Evolutionary conservation across 306 rosid genomes (phyloP).

Genomic region (Cucumis sativus): DNA sequence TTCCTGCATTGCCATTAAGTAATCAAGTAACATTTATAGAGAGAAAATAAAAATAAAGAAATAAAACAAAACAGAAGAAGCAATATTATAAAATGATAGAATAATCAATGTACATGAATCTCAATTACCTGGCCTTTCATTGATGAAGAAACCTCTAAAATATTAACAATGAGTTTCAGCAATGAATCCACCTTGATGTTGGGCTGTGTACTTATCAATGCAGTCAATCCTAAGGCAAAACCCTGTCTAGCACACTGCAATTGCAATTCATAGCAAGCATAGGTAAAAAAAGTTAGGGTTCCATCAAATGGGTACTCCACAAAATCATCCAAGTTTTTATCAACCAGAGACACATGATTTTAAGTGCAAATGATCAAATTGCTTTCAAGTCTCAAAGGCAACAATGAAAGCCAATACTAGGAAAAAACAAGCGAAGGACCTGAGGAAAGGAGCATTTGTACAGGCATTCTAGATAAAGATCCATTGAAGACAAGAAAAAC

Average conservation of each 20-base stretch:
- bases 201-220: constrained; percentile 29
- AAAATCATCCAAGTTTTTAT: not conserved
- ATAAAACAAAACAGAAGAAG: constrained; percentile 4
- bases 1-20: constrained; percentile 50
- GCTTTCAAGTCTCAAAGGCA: not conserved
- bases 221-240: constrained; percentile 69
- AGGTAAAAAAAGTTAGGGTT: not conserved
- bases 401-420: not conserved
- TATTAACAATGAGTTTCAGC: constrained; percentile 61
- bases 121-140: constrained; percentile 87
- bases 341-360: not conserved
- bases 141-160: constrained; percentile 77
- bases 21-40: not conserved
- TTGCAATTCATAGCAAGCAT: constrained; percentile 4
- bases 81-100: not conserved
- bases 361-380: not conserved
- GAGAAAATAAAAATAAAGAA: not conserved
- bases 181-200: constrained; percentile 54
- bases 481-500: not conserved
- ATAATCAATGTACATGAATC: not conserved
- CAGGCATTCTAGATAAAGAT: not conserved
- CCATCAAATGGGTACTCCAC: not conserved
- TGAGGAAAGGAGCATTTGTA: not conserved
- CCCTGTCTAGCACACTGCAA: constrained; percentile 97
- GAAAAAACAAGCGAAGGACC: not conserved